Base-by-base conservation (phyloP, 2,329 filamentous ascomycete genomes). In the Aspergillus clavatus region DNA sequence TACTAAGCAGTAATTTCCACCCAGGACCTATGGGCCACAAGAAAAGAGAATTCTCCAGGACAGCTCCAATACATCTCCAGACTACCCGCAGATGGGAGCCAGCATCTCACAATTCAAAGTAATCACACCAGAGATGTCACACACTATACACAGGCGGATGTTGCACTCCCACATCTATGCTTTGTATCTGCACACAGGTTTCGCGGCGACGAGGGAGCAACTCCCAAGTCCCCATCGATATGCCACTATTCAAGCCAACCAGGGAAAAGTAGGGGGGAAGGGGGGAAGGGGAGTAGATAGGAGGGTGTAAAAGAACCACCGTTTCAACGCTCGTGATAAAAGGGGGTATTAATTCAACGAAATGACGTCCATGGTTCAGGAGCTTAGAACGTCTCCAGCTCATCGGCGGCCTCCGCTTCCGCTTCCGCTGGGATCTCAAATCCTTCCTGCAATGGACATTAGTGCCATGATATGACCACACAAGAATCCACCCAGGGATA, bases 391-490 rank as follows among this genome's bases (percentile, higher is more conserved):
- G 60, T 63, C 50, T 63, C 60, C 50, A 63, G 51, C 38, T 63
- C 60, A 31, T 63, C 58, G 24, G 43, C 53, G n/a, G 23, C 49
- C 49, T 60, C 60, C 11, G 46, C 54, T 47, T 60, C 60, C 11
- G 46, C 54, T 47, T 63, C 60, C 22, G 59, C 56, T 8, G 59
- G 60, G 35, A 63, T 63, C 54, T 63, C 60, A 41, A 63, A 63
- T 45, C 60, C 60, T 45, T 63, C 60, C 60, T 63, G 43, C 44
- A 35, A 8, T 18, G 22, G 24, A 33, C 10, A 40, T 52, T 37
- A 55, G 43, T 38, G 27, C n/a, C 6, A n/a, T n/a, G n/a, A n/a
- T 33, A 29, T 6, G 22, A 31, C 33, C 31, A 26, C 37, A 8
- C 31, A 19, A 5, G 16, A n/a, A 10, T 28, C 7, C 28, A 27